Percentiles rank a stretch among this genome's conserved stretches.
Evolutionary conservation across 352 stramenopile genomes (phyloP).

Genomic region (Globisporangium splendens): DNA sequence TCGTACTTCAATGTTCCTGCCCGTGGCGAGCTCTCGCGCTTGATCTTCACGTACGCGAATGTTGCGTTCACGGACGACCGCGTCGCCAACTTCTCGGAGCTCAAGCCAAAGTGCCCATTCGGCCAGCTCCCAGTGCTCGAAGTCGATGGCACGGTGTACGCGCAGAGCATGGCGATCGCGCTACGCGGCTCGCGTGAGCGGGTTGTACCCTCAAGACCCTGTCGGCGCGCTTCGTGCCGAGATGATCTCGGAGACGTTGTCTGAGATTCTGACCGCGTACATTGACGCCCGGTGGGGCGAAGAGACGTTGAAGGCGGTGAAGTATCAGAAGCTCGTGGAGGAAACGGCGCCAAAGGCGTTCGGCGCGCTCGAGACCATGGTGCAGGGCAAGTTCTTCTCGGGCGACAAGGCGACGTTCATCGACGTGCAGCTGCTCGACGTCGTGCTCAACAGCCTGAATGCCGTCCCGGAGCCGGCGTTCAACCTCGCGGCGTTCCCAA

Average conservation of each 20-base stretch:
- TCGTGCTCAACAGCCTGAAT: slow-evolving; percentile 39
- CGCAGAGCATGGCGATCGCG: slow-evolving; percentile 59
- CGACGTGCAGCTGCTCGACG: slow-evolving; percentile 54
- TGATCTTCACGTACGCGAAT: slow-evolving; percentile 45
- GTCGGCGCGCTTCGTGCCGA: slow-evolving; percentile 49
- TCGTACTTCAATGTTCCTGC: slow-evolving; percentile 62
- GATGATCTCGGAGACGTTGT: slow-evolving; percentile 41
- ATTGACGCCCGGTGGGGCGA: slow-evolving; percentile 28
- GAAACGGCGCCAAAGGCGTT: slow-evolving; percentile 21
- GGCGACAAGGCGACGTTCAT: slow-evolving; percentile 36
- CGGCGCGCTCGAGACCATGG: slow-evolving; percentile 17
- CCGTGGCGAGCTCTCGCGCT: slow-evolving; percentile 54
- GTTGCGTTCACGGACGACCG: slow-evolving; percentile 62
- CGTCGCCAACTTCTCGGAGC: slow-evolving; percentile 37
- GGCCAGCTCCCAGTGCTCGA: slow-evolving; percentile 53
- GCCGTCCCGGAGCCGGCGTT: not conserved
- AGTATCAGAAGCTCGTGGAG: slow-evolving; percentile 22
- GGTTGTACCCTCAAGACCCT: slow-evolving; percentile 54
- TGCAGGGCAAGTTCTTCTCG: slow-evolving; percentile 47
- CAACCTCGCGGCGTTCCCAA: slow-evolving; percentile 36
- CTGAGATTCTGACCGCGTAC: slow-evolving; percentile 29
- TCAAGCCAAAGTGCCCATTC: slow-evolving; percentile 54
- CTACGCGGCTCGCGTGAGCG: slow-evolving; percentile 51
- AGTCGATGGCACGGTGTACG: slow-evolving; percentile 42
- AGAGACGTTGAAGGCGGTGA: slow-evolving; percentile 25